Evolutionary conservation across 208 protist species (phyloP), one percentile per base, ranked within the genome.

Genomic region (Novymonas esmeraldas): DNA sequence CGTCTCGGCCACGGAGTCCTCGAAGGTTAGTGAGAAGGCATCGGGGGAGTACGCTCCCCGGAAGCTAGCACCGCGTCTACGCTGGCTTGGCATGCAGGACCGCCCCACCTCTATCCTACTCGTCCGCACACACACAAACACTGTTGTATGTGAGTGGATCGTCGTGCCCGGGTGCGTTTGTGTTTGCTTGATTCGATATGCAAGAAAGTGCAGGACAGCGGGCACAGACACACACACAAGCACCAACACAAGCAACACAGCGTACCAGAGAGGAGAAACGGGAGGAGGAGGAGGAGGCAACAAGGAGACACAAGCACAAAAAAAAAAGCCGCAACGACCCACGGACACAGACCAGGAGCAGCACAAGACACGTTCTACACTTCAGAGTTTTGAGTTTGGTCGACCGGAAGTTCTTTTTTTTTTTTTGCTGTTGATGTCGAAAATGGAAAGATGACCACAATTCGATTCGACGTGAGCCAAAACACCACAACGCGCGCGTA

Each of bases 1-100:
- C 0, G 55, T 44, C 44, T 79, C 65, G 13, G 64, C 36, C 16
- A 67, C 29, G 0, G 64, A 67, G 51, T 70, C 62, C 31, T 66
- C 58, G 18, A 65, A 20, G 33, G 44, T 63, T 13, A 70, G 18
- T 16, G 65, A 36, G 29, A 71, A 41, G 1, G 54, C 58, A 46
- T 41, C 56, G 20, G 77, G 65, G 57, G 45, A 70, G 68, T 82
- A 82, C 5, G 64, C 63, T 14, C 59, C 75, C 54, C 70, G 73
- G 50, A 87, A 83, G 62, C 84, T 89, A 36, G 70, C 49, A 26
- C 84, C 84, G 39, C 84, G 80, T 36, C 70, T 79, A 41, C 78
- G 78, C 48, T 88, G 82, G n/a, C 48, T 55, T 26, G 60, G 59
- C 55, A 74, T 72, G 4, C 54, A 59, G 54, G 44, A 52, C 24